Percentiles rank a stretch among this genome's conserved stretches.
phyloP scores from a whole-genome alignment of 352 stramenopile species.

The Phytopythium oedochilum region DNA sequence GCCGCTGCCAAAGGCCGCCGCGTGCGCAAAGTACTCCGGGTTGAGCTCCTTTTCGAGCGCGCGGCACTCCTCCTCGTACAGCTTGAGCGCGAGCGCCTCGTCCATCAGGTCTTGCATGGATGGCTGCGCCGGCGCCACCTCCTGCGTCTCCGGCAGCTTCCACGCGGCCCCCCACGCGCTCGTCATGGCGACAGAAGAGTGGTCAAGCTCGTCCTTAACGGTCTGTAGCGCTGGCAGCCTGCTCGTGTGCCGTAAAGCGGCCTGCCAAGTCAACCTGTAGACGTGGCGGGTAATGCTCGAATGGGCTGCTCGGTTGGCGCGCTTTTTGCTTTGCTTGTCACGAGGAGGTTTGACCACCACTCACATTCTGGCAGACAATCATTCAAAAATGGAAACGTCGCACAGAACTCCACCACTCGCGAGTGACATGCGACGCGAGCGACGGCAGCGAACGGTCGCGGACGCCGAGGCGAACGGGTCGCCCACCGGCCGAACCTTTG shows the following conservation, averaged over 20 bases:
- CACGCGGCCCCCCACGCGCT: neutral
- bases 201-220: too few species aligned
- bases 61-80: slow-evolving; percentile 58
- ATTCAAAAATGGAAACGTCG: neutral
- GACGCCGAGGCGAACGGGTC: too few species aligned
- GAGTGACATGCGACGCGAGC: neutral
- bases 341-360: neutral
- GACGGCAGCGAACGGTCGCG: neutral
- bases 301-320: neutral
- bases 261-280: too few species aligned
- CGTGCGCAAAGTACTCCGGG: slow-evolving; percentile 21
- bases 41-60: slow-evolving; percentile 33
- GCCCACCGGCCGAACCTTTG: too few species aligned
- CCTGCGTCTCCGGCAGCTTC: slow-evolving; percentile 13
- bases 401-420: neutral
- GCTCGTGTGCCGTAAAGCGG: too few species aligned
- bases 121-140: slow-evolving; percentile 10
- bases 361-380: neutral
- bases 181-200: neutral
- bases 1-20: slow-evolving; percentile 30
- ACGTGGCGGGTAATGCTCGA: neutral
- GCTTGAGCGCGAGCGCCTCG: slow-evolving; percentile 52
- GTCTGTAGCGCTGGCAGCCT: neutral
- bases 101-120: slow-evolving; percentile 71
- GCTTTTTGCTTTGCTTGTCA: neutral